Evolutionary conservation across 1,139 yeast genomes (phyloP).

Genomic region (Diutina scorzettiae): DNA sequence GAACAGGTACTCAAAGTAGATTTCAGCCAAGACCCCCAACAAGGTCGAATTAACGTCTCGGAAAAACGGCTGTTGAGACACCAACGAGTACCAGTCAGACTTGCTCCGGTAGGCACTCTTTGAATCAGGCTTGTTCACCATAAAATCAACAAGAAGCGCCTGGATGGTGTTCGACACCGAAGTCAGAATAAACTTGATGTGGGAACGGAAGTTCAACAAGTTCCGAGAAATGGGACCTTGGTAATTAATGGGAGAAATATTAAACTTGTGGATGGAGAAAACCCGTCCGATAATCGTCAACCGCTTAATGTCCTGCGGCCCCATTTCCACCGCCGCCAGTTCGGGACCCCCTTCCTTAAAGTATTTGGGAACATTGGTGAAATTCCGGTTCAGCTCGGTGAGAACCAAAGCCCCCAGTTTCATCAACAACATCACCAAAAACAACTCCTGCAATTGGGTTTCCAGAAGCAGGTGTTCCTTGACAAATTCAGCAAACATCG

Average conservation of each 20-base stretch:
- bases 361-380: conserved; percentile 22
- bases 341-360: conserved; percentile 19
- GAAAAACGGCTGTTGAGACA: conserved; percentile 51
- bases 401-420: conserved; percentile 20
- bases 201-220: conserved; percentile 55
- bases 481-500: conserved; percentile 19
- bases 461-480: conserved; percentile 14
- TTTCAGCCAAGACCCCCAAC: conserved; percentile 32
- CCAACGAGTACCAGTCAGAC: conserved; percentile 46
- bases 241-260: conserved; percentile 45
- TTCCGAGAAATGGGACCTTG: conserved; percentile 62
- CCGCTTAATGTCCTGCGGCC: conserved; percentile 19
- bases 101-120: conserved; percentile 26
- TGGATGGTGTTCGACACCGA: conserved; percentile 47
- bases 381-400: conserved; percentile 19
- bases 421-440: conserved; percentile 35
- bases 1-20: conserved; percentile 28
- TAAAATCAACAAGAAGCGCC: conserved; percentile 36
- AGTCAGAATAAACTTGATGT: conserved; percentile 40
- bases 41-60: conserved; percentile 31
- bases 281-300: conserved; percentile 45
- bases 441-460: conserved; percentile 20
- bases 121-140: conserved; percentile 32
- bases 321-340: conserved; percentile 21
- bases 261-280: conserved; percentile 41